Percentiles rank a stretch among this genome's conserved stretches.
phyloP scores from a whole-genome alignment of 2,329 filamentous ascomycete genomes.

The Verticillium zaregamsianum region DNA sequence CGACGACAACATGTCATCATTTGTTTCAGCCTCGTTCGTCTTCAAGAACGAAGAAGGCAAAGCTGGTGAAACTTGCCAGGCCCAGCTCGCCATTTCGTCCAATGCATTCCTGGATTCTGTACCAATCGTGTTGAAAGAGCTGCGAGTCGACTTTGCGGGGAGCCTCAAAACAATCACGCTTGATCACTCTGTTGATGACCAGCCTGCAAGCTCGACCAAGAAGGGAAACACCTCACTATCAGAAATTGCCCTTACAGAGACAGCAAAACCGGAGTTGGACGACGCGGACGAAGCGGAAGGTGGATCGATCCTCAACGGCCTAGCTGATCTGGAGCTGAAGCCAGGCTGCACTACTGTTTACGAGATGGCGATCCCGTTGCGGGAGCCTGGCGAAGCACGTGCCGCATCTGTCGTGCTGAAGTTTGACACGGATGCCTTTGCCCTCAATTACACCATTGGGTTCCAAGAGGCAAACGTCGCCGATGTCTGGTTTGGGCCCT shows the following conservation, averaged over 20 bases:
- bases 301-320: constrained; percentile 21
- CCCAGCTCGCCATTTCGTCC: constrained; percentile 56
- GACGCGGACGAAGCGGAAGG: constrained; percentile 18
- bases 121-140: constrained; percentile 45
- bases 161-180: constrained; percentile 52
- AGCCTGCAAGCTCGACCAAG: constrained; percentile 10
- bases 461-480: constrained; percentile 38
- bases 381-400: constrained; percentile 75
- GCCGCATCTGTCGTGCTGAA: constrained; percentile 60
- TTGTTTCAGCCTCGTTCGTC: constrained; percentile 50
- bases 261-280: neutral
- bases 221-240: constrained; percentile 18
- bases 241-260: constrained; percentile 21
- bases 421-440: constrained; percentile 62
- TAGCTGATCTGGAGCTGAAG: constrained; percentile 55
- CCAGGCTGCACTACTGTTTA: constrained; percentile 68
- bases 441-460: constrained; percentile 60
- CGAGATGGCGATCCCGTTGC: constrained; percentile 67
- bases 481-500: constrained; percentile 47
- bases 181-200: constrained; percentile 44
- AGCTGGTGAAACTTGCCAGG: constrained; percentile 54
- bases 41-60: constrained; percentile 57
- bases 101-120: constrained; percentile 48
- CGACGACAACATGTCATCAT: constrained; percentile 47
- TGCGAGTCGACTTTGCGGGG: constrained; percentile 54